Percentiles rank a stretch among this genome's conserved stretches.
Conservation (phyloP, 1,284 basidiomycete species). For the Heliocybe sulcata region DNA sequence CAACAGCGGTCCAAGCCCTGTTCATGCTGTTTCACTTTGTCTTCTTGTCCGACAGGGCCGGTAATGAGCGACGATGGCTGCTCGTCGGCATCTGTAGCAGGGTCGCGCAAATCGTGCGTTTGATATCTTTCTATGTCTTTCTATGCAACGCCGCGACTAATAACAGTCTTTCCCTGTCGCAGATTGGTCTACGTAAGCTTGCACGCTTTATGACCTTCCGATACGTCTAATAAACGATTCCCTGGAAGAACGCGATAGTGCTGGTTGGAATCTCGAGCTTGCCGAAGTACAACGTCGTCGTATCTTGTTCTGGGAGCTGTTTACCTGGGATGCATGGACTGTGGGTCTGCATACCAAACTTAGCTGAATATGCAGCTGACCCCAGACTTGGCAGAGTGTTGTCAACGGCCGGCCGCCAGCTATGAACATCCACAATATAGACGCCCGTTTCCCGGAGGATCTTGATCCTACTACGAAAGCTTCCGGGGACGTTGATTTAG, state of each 20-base stretch:
- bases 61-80: constrained; percentile 40
- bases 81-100: constrained; percentile 35
- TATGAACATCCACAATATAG: constrained; percentile 34
- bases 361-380: background rate
- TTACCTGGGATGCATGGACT: constrained; percentile 40
- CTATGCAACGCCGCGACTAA: background rate
- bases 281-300: constrained; percentile 43
- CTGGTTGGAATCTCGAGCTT: constrained; percentile 37
- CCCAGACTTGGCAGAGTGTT: constrained; percentile 27
- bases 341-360: constrained; percentile 22
- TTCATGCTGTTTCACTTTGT: constrained; percentile 37
- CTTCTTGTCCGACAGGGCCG: constrained; percentile 33
- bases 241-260: constrained; percentile 41
- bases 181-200: constrained; percentile 46
- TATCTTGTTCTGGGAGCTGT: constrained; percentile 49
- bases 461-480: constrained; percentile 21
- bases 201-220: background rate
- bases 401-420: constrained; percentile 40
- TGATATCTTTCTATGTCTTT: background rate
- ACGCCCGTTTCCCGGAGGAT: constrained; percentile 46
- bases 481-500: constrained; percentile 27
- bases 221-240: background rate
- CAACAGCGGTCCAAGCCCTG: constrained; percentile 39
- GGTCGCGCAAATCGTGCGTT: constrained; percentile 36
- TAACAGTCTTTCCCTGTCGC: background rate